A percentile compares a stretch with the other conserved stretches of the same genome.
These are phyloP conservation scores for Sordaria brevicollis DNA, from an alignment of 495 filamentous ascomycete genomes.

Conservation along the genomic window DNA sequence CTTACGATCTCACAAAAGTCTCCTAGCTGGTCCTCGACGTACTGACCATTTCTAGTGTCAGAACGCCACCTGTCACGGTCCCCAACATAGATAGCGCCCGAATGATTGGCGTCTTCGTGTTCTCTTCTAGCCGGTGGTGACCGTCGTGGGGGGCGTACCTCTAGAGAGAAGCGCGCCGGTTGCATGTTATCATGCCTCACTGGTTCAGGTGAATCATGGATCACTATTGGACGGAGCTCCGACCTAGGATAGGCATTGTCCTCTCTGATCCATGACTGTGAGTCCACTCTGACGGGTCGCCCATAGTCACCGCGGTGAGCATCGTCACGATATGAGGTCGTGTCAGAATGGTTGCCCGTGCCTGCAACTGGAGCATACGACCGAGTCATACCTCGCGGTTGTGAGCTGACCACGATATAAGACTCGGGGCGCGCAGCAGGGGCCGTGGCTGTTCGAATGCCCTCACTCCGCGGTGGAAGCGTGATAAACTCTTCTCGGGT, in stretches of 20 bases:
- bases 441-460: not conserved
- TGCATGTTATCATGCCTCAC: conserved; percentile 1
- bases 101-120: not conserved
- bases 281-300: conserved; percentile 5
- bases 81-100: not conserved
- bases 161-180: not conserved
- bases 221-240: conserved; percentile 15
- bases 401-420: not conserved
- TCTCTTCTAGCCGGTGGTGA: not conserved
- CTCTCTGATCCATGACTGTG: conserved; percentile 14
- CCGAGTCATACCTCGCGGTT: not conserved
- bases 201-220: conserved; percentile 5
- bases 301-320: not conserved
- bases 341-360: not conserved
- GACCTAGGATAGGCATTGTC: conserved; percentile 13
- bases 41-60: not conserved
- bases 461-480: conserved; percentile 12
- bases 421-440: not conserved
- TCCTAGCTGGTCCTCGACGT: conserved; percentile 2
- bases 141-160: not conserved
- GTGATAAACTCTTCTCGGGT: conserved; percentile 16
- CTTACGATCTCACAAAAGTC: conserved; percentile 18
- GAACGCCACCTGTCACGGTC: not conserved
- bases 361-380: not conserved
- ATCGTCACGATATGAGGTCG: conserved; percentile 4